A percentile compares a stretch with the other conserved stretches of the same genome.
phyloP scores from a whole-genome alignment of 169 alveolate genomes.

The Cryptosporidium canis region DNA sequence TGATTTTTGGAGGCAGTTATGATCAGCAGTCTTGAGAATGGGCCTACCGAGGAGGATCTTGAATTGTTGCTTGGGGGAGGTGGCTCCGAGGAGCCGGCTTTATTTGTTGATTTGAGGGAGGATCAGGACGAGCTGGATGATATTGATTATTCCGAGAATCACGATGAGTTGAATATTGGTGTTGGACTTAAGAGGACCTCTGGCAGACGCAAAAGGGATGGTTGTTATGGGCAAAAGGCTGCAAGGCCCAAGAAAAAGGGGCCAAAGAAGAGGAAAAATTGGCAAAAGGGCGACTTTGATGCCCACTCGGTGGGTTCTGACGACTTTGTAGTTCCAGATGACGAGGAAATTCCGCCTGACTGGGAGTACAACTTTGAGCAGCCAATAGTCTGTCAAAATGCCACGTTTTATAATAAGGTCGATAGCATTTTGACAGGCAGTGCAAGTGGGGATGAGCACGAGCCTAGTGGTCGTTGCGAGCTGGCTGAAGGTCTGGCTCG shows the following conservation, averaged over 20 bases:
- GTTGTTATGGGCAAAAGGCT: not conserved
- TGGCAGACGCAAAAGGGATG: not conserved
- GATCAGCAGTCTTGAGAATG: constrained; percentile 57
- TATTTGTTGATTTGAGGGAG: constrained; percentile 17
- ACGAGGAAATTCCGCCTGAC: constrained; percentile 60
- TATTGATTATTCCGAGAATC: not conserved
- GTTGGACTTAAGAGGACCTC: not conserved
- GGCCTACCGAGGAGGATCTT: constrained; percentile 54
- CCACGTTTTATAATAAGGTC: constrained; percentile 42
- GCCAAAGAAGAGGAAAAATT: not conserved
- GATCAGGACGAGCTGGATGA: not conserved
- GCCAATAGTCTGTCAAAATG: constrained; percentile 50
- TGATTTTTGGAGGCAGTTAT: not conserved
- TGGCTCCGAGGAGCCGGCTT: not conserved
- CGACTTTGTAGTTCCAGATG: constrained; percentile 71
- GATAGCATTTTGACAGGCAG: not conserved
- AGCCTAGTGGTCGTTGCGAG: not conserved
- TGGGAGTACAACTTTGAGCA: constrained; percentile 56
- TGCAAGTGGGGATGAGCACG: not conserved
- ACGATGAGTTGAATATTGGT: not conserved
- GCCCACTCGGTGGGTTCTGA: constrained; percentile 16
- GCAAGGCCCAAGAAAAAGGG: not conserved
- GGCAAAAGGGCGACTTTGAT: not conserved
- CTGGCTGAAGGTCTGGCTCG: not conserved
- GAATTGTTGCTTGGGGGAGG: constrained; percentile 2